phyloP scores from a whole-genome alignment of 352 stramenopile genomes.

The Pythium monospermum region DNA sequence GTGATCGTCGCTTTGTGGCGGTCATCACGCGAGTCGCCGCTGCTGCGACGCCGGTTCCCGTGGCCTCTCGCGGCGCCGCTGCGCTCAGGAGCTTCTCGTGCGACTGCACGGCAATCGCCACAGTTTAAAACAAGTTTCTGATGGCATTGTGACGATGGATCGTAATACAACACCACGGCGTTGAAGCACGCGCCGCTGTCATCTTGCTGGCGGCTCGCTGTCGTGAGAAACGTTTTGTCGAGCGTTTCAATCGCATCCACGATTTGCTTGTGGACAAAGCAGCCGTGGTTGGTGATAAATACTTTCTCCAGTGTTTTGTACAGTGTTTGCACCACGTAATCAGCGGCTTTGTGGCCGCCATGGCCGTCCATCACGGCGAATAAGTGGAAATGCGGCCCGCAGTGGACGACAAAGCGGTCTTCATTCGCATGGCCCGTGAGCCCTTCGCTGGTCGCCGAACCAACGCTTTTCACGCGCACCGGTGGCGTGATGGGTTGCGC shows the following conservation, averaged over 20 bases:
- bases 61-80: background rate
- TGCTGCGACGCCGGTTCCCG: background rate
- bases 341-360: slow-evolving; percentile 46
- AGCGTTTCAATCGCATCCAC: slow-evolving; percentile 40
- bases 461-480: slow-evolving; percentile 29
- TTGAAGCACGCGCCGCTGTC: slow-evolving; percentile 65
- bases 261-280: slow-evolving; percentile 21
- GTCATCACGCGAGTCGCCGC: slow-evolving; percentile 9
- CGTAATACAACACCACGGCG: slow-evolving; percentile 44
- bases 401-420: slow-evolving; percentile 51
- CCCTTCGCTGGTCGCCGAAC: slow-evolving; percentile 38
- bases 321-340: slow-evolving; percentile 51
- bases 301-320: slow-evolving; percentile 39
- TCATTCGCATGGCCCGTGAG: slow-evolving; percentile 61
- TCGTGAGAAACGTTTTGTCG: slow-evolving; percentile 36
- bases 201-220: slow-evolving; percentile 36
- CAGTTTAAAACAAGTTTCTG: slow-evolving; percentile 64
- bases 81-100: slow-evolving; percentile 27
- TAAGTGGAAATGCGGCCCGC: slow-evolving; percentile 49
- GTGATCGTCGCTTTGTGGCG: slow-evolving; percentile 5
- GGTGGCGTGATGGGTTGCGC: slow-evolving; percentile 1
- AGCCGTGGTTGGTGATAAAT: slow-evolving; percentile 18
- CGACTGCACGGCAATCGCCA: slow-evolving; percentile 65
- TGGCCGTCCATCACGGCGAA: slow-evolving; percentile 76
- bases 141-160: slow-evolving; percentile 27